Evolutionary conservation across 2,329 filamentous ascomycete species (phyloP).

Genomic region (Penicillium paneum): DNA sequence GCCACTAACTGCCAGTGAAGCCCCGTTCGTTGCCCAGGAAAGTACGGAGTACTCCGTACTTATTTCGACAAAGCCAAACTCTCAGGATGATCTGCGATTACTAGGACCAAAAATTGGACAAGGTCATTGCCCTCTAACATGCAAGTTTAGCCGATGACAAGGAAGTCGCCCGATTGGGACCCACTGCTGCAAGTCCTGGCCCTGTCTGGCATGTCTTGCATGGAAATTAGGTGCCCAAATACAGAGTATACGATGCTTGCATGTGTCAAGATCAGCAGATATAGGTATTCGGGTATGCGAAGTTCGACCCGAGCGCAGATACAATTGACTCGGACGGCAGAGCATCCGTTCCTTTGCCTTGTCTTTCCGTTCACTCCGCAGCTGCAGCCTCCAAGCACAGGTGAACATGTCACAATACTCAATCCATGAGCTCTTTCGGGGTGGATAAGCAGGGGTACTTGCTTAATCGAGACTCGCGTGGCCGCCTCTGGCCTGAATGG

Average conservation of each 20-base stretch:
- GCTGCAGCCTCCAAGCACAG: not conserved
- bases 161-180: not conserved
- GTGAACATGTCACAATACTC: not conserved
- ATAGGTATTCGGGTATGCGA: constrained; percentile 3
- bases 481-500: not conserved
- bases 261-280: constrained; percentile 1
- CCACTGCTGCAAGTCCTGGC: not conserved
- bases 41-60: not conserved
- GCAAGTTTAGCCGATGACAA: not conserved
- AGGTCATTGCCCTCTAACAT: not conserved
- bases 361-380: not conserved
- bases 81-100: not conserved
- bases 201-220: not conserved
- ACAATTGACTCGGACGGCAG: not conserved
- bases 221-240: not conserved
- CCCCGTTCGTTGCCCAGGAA: not conserved
- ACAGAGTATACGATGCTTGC: too few species aligned
- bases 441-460: not conserved
- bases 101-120: not conserved
- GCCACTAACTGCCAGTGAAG: not conserved
- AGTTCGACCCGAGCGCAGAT: not conserved
- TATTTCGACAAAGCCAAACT: not conserved
- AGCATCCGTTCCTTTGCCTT: not conserved
- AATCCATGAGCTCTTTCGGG: not conserved
- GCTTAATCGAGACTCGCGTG: not conserved